Base-by-base conservation (phyloP, 768 basidiomycete genomes). In the Amyloporia xantha region DNA sequence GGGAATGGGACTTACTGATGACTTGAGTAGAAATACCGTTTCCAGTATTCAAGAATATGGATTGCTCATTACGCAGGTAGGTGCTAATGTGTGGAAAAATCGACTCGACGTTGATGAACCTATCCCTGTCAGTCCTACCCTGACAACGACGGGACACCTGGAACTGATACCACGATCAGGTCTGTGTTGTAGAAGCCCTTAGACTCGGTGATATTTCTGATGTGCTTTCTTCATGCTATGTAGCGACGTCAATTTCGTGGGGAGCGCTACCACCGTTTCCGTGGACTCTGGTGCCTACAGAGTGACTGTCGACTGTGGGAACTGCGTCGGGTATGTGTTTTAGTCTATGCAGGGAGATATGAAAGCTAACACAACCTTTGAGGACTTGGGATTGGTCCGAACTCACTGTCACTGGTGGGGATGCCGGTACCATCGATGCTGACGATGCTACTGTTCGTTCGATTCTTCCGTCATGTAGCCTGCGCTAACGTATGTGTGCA, bases 271-370 rank as follows among this genome's bases (percentile, higher is more conserved):
- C 30, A 68, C 62, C 0, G 60, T 84, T 41, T 53, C 64, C 0
- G 77, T 82, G 20, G 56, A 42, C 24, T 67, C 61, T 46, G 59
- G 59, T 21, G 82, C 77, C 2, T 49, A 71, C 47, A 67, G 62
- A 39, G 72, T 79, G 36, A 75, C 74, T 10, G 71, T 82, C 3
- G 75, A 82, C 58, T 84, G 82, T 54, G 82, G 81, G 44, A 33
- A 41, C 23, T 30, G 20, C 26, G 25, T 1, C 13, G 24, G 17
- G 41, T 23, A 36, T 38, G 10, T 33, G 20, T 1, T 24, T 25
- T 13, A 4, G 17, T 47, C 15, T 26, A 5, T 21, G 40, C 37
- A 41, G 19, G 39, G 20, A 33, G 15, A 20, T 12, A n/a, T n/a
- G n/a, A 1, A 27, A 24, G 19, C 40, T 41, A 13, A 46, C 28